A percentile compares a stretch with the other conserved stretches of the same genome.
Evolutionary conservation across 1,284 basidiomycete genomes (phyloP).

Genomic region (Pseudozyma pruni): DNA sequence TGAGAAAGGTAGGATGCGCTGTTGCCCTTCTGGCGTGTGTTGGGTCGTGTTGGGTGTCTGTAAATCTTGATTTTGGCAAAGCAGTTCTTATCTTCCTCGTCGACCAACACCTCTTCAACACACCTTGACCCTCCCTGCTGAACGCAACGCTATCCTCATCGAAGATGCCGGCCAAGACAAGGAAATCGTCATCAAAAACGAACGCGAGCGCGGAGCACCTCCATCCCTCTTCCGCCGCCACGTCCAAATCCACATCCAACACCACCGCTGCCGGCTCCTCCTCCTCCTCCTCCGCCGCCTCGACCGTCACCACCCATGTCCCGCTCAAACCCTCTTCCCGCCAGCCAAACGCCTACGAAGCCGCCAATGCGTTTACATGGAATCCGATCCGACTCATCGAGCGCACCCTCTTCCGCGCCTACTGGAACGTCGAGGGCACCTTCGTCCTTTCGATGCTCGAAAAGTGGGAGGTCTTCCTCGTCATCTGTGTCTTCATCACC

Average conservation of each 20-base stretch:
- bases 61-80: background rate
- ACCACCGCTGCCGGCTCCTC: slow-evolving; percentile 1
- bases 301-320: slow-evolving; percentile 6
- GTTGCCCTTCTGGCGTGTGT: background rate
- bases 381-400: slow-evolving; percentile 46
- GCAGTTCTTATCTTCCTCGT: background rate
- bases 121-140: background rate
- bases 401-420: slow-evolving; percentile 39
- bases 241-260: slow-evolving; percentile 6
- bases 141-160: background rate
- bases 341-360: slow-evolving; percentile 3
- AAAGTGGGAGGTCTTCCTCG: slow-evolving; percentile 47
- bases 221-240: slow-evolving; percentile 22
- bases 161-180: slow-evolving; percentile 27
- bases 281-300: slow-evolving; percentile 17
- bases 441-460: slow-evolving; percentile 49
- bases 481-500: slow-evolving; percentile 31
- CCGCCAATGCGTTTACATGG: slow-evolving; percentile 23
- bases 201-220: slow-evolving; percentile 9
- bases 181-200: slow-evolving; percentile 15
- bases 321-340: slow-evolving; percentile 4
- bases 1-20: too few species aligned
- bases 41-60: background rate
- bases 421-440: slow-evolving; percentile 41
- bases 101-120: background rate